A percentile compares a stretch with the other conserved stretches of the same genome.
Evolutionary conservation across 83 land plant species (phyloP).

Genomic region (Picea abies): DNA sequence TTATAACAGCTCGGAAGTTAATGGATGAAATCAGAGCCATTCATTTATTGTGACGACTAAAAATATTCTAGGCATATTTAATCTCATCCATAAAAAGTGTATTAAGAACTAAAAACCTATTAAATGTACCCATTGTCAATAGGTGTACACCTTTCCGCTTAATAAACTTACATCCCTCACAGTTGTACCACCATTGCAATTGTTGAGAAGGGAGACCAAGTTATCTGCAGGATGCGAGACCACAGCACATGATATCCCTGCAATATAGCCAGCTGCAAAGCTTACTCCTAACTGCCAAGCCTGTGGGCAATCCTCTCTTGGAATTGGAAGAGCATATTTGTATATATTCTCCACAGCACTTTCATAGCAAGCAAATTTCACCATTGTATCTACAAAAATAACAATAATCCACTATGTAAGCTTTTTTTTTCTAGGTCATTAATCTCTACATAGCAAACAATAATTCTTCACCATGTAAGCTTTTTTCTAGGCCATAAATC

Average conservation of each 20-base stretch:
- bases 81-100: no score
- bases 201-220: conserved; percentile 40
- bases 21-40: no score
- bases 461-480: no score
- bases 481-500: no score
- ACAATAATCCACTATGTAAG: neutral
- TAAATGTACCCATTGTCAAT: no score
- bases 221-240: conserved; percentile 60
- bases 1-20: no score
- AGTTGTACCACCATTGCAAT: conserved; percentile 31
- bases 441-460: neutral
- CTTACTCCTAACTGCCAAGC: conserved; percentile 44
- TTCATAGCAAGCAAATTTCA: conserved; percentile 58
- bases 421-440: neutral
- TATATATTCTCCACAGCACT: conserved; percentile 48
- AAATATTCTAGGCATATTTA: no score
- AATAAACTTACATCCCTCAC: conserved; percentile 22
- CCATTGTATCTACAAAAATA: conserved; percentile 43
- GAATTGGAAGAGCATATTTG: conserved; percentile 38
- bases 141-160: no score
- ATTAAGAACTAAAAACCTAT: no score
- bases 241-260: conserved; percentile 40
- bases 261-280: conserved; percentile 50
- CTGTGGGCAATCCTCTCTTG: conserved; percentile 33
- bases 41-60: no score